phyloP scores from a whole-genome alignment of 106 monocot species.

The Phalaenopsis aphrodite region DNA sequence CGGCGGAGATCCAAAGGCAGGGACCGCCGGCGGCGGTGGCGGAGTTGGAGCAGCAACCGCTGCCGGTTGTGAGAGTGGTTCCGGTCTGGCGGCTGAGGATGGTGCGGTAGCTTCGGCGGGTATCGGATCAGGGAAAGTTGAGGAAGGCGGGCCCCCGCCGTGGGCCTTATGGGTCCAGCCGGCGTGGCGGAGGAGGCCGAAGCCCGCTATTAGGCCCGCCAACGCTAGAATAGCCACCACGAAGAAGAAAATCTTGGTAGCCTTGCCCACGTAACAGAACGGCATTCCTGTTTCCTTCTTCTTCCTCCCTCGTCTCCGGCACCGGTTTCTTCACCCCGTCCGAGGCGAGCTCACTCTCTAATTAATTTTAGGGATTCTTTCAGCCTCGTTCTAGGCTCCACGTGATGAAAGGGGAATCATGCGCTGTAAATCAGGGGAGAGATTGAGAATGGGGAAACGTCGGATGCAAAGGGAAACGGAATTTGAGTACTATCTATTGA shows the following conservation, averaged over 20 bases:
- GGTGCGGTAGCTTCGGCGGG: slow-evolving; percentile 10
- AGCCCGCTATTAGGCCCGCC: slow-evolving; percentile 45
- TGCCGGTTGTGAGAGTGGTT: slow-evolving; percentile 12
- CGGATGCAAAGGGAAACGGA: background rate
- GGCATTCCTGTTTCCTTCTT: background rate
- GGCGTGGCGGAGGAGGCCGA: slow-evolving; percentile 43
- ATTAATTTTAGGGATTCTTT: background rate
- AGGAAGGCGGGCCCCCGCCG: slow-evolving; percentile 9
- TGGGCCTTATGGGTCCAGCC: slow-evolving; percentile 20
- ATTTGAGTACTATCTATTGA: too few relatives aligned
- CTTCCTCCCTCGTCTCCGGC: background rate
- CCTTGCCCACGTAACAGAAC: slow-evolving; percentile 84
- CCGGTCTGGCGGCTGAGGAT: slow-evolving; percentile 3
- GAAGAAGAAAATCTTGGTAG: slow-evolving; percentile 90
- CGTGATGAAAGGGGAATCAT: background rate
- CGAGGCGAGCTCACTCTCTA: background rate
- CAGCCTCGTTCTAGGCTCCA: background rate
- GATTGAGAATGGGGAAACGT: background rate
- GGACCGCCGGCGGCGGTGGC: background rate
- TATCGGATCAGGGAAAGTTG: slow-evolving; percentile 10
- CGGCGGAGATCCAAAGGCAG: background rate
- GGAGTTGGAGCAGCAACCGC: slow-evolving; percentile 10
- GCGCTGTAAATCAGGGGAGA: background rate
- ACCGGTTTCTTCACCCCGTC: background rate
- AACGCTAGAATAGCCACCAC: slow-evolving; percentile 30